Evolutionary conservation across 805 yeast species (phyloP).

Genomic region (Saturnispora besseyi): DNA sequence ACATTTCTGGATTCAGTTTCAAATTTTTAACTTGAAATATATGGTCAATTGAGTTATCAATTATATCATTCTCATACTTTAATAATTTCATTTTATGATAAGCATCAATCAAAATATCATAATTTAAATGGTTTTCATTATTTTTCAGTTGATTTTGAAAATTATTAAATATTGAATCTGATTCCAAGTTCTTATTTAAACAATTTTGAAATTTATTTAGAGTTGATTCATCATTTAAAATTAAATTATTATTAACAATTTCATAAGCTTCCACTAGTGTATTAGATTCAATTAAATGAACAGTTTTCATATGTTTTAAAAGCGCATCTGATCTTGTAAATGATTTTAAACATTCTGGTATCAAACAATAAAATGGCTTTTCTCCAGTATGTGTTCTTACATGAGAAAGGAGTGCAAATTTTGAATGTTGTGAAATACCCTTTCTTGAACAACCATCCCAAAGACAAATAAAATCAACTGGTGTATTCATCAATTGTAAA

Average conservation of each 20-base stretch:
- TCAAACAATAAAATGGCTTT: conserved; percentile 52
- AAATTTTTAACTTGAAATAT: conserved; percentile 13
- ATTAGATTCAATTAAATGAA: conserved; percentile 41
- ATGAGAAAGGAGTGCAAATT: conserved; percentile 54
- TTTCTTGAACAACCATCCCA: conserved; percentile 53
- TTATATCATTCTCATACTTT: neutral
- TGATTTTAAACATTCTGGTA: conserved; percentile 56
- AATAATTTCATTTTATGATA: conserved; percentile 7
- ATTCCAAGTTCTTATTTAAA: conserved; percentile 1
- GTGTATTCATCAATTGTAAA: conserved; percentile 17
- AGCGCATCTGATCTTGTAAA: conserved; percentile 56
- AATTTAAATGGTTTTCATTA: conserved; percentile 5
- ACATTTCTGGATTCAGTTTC: conserved; percentile 11
- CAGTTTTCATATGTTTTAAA: conserved; percentile 52
- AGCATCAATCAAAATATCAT: conserved; percentile 11
- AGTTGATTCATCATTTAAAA: conserved; percentile 2
- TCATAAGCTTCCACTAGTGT: conserved; percentile 18
- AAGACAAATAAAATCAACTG: conserved; percentile 39
- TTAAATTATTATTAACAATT: conserved; percentile 8
- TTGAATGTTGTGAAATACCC: conserved; percentile 43
- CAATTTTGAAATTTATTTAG: conserved; percentile 6
- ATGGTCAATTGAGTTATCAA: conserved; percentile 9
- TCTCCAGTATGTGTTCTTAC: conserved; percentile 60
- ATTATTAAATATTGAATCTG: conserved; percentile 6
- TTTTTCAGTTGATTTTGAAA: conserved; percentile 2